Evolutionary conservation across 768 basidiomycete genomes (phyloP).

Genomic region (Sporobolomyces pararoseus): DNA sequence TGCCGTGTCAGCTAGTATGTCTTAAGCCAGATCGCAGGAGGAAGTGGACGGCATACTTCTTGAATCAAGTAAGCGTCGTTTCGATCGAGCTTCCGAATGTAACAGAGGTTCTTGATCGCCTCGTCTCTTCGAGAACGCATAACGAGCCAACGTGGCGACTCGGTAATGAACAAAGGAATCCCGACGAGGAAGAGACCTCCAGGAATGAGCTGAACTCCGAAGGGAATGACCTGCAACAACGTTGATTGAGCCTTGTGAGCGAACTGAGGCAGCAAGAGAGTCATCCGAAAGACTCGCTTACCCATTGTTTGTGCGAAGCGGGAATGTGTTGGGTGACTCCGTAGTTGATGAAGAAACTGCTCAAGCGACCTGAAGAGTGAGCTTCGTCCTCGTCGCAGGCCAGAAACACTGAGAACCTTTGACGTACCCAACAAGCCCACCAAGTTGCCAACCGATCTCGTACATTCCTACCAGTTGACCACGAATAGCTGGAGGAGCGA

Average conservation of each 20-base stretch:
- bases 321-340: slow-evolving; percentile 36
- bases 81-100: slow-evolving; percentile 46
- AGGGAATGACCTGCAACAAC: slow-evolving; percentile 50
- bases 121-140: slow-evolving; percentile 42
- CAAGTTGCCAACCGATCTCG: slow-evolving; percentile 56
- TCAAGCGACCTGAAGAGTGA: too few relatives aligned
- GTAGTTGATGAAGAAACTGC: slow-evolving; percentile 46
- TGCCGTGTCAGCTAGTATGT: too few relatives aligned
- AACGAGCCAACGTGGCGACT: slow-evolving; percentile 49
- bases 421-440: slow-evolving; percentile 51
- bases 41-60: slow-evolving; percentile 3
- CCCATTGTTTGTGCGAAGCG: slow-evolving; percentile 52
- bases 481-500: slow-evolving; percentile 45
- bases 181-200: slow-evolving; percentile 45
- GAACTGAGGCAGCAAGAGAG: not conserved
- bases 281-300: slow-evolving; percentile 26
- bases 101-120: slow-evolving; percentile 47
- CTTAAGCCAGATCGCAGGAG: not conserved
- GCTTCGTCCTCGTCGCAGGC: too few relatives aligned
- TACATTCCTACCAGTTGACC: slow-evolving; percentile 56
- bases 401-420: too few relatives aligned
- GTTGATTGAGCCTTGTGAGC: slow-evolving; percentile 47
- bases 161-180: slow-evolving; percentile 46
- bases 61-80: slow-evolving; percentile 32
- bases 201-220: slow-evolving; percentile 48